phyloP scores from a whole-genome alignment of 2,329 filamentous ascomycete genomes.

The Emergomyces africanus region DNA sequence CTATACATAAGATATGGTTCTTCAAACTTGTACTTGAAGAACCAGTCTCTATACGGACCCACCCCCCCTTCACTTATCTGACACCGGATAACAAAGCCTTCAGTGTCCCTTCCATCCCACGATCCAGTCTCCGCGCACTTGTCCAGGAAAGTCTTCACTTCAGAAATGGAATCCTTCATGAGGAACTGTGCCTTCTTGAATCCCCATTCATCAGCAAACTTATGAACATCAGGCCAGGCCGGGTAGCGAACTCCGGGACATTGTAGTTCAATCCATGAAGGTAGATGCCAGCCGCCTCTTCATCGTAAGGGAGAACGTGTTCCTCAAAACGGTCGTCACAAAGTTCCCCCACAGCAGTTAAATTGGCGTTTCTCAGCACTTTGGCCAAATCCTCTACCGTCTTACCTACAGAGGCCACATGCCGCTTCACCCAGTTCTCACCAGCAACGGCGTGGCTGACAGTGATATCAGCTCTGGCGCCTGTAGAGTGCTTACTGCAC shows the following conservation, averaged over 20 bases:
- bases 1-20: constrained; percentile 98
- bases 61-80: constrained; percentile 43
- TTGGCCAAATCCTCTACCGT: constrained; percentile 64
- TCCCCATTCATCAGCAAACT: constrained; percentile 84
- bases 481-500: constrained; percentile 98
- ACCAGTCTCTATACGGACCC: constrained; percentile 73
- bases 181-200: constrained; percentile 81
- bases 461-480: constrained; percentile 55
- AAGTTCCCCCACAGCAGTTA: constrained; percentile 89
- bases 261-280: constrained; percentile 95
- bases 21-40: constrained; percentile 99
- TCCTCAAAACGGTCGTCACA: constrained; percentile 96
- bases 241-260: constrained; percentile 79
- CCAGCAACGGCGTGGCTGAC: constrained; percentile 76
- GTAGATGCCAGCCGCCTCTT: constrained; percentile 77
- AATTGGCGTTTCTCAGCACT: constrained; percentile 65
- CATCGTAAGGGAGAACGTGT: constrained; percentile 81
- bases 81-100: constrained; percentile 94
- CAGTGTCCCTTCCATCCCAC: constrained; percentile 82
- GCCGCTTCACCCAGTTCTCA: constrained; percentile 67
- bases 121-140: constrained; percentile 75
- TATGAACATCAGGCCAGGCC: constrained; percentile 72
- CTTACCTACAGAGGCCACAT: constrained; percentile 65
- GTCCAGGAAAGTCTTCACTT: constrained; percentile 72
- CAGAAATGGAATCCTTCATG: constrained; percentile 57